These are phyloP conservation scores for Exophiala dermatitidis DNA, from an alignment of 2,329 filamentous ascomycete genomes.

Conservation along the genomic window DNA sequence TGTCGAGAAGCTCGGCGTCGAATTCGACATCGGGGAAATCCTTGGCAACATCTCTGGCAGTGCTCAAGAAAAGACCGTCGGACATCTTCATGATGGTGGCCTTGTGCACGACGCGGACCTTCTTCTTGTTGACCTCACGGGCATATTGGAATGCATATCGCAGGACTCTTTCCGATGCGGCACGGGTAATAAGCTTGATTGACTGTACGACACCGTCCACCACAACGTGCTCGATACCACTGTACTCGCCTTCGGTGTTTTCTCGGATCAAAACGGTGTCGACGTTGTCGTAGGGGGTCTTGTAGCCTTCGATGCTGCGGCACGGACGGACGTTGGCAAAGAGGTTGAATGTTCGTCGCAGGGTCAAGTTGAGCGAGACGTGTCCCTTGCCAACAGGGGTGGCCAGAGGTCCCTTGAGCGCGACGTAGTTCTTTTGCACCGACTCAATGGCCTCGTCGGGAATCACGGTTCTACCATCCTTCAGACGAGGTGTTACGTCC, in stretches of 20 bases:
- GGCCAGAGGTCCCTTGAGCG: slow-evolving; percentile 94
- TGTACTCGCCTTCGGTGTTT: slow-evolving; percentile 99
- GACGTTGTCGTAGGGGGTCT: slow-evolving; percentile 96
- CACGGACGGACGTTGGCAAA: slow-evolving; percentile 99
- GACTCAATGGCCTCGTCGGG: slow-evolving; percentile 87
- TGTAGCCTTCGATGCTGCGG: slow-evolving; percentile 93
- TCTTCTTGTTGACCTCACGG: slow-evolving; percentile 83
- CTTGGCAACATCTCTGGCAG: slow-evolving; percentile 78
- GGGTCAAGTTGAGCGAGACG: slow-evolving; percentile 96
- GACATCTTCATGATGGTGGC: slow-evolving; percentile 98
- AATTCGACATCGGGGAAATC: slow-evolving; percentile 95
- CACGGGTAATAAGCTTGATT: slow-evolving; percentile 95
- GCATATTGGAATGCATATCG: slow-evolving; percentile 98
- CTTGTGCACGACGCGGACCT: slow-evolving; percentile 88
- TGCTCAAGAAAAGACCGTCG: slow-evolving; percentile 93
- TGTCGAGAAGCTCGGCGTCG: slow-evolving; percentile 95
- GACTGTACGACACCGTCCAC: slow-evolving; percentile 97
- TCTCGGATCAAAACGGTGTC: slow-evolving; percentile 97
- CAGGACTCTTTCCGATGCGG: slow-evolving; percentile 89
- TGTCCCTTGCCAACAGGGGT: slow-evolving; percentile 98
- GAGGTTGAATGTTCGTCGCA: slow-evolving; percentile 98
- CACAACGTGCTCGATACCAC: slow-evolving; percentile 95
- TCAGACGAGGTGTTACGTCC: slow-evolving; percentile 87
- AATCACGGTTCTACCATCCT: slow-evolving; percentile 93
- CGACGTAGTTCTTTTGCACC: slow-evolving; percentile 91